Evolutionary conservation across 2,329 filamentous ascomycete genomes (phyloP).

Genomic region (Paradendryphiella salina): DNA sequence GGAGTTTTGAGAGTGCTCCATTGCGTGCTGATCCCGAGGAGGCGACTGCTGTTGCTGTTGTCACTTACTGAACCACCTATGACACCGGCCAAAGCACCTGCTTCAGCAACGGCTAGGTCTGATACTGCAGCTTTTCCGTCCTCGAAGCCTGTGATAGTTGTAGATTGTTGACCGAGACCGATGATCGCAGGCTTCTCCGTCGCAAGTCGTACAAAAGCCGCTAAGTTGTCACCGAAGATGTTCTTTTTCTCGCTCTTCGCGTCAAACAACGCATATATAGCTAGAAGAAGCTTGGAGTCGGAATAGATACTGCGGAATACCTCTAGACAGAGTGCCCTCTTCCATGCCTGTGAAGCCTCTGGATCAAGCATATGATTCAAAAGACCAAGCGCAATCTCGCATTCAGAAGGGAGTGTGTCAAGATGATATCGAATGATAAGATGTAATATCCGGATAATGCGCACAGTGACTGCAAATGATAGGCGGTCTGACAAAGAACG

Average conservation of each 20-base stretch:
- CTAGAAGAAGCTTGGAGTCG: constrained; percentile 75
- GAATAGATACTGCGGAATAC: constrained; percentile 84
- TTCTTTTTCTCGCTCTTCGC: constrained; percentile 70
- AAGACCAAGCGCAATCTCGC: constrained; percentile 78
- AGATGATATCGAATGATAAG: constrained; percentile 80
- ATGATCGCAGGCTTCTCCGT: constrained; percentile 89
- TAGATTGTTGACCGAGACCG: constrained; percentile 85
- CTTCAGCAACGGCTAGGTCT: constrained; percentile 87
- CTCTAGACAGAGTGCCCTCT: constrained; percentile 86
- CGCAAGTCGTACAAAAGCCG: constrained; percentile 87
- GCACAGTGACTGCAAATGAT: constrained; percentile 79
- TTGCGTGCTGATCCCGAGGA: constrained; percentile 80
- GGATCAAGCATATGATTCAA: constrained; percentile 87
- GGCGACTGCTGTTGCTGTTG: constrained; percentile 62
- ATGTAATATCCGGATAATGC: constrained; percentile 80
- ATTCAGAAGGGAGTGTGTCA: constrained; percentile 72
- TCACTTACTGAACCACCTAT: constrained; percentile 71
- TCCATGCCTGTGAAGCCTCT: constrained; percentile 78
- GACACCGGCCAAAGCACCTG: constrained; percentile 82
- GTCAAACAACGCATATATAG: constrained; percentile 82
- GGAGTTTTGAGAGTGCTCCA: constrained; percentile 88
- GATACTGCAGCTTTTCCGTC: constrained; percentile 62
- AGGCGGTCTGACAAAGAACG: constrained; percentile 75
- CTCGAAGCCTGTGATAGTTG: constrained; percentile 68
- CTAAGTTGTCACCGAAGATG: constrained; percentile 79